Percentiles rank a stretch among this genome's conserved stretches.
Conservation (phyloP, 2,329 filamentous ascomycete species). For the Cladosporium velox region DNA sequence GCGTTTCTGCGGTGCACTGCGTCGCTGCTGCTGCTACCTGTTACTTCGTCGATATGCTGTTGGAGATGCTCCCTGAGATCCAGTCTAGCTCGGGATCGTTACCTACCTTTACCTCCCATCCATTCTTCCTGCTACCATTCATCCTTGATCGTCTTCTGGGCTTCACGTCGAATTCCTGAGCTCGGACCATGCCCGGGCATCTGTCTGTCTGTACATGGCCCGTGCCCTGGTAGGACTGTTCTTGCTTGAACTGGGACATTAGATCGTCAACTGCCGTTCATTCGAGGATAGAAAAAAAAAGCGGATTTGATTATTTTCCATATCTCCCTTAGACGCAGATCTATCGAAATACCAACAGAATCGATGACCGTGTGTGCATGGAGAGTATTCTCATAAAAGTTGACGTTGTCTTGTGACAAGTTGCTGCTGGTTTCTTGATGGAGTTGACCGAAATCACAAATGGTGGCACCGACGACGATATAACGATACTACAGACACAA, state of each 20-base stretch:
- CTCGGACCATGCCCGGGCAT: not conserved
- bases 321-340: too few species aligned
- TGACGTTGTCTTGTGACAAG: not conserved
- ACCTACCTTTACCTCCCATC: not conserved
- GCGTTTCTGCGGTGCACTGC: not conserved
- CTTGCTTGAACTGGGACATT: not conserved
- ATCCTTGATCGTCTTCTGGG: not conserved
- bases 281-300: not conserved
- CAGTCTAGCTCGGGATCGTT: not conserved
- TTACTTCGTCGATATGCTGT: not conserved
- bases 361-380: not conserved
- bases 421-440: not conserved
- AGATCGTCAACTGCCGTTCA: not conserved
- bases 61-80: not conserved
- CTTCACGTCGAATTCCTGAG: not conserved
- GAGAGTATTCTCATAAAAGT: not conserved
- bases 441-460: not conserved
- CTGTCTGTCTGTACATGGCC: not conserved
- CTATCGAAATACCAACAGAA: not conserved
- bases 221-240: not conserved
- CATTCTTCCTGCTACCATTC: not conserved
- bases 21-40: not conserved
- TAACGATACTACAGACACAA: not conserved
- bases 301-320: too few species aligned
- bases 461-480: not conserved